Evolutionary conservation across 2,329 filamentous ascomycete species (phyloP).

Genomic region (Lachnellula willkommii): DNA sequence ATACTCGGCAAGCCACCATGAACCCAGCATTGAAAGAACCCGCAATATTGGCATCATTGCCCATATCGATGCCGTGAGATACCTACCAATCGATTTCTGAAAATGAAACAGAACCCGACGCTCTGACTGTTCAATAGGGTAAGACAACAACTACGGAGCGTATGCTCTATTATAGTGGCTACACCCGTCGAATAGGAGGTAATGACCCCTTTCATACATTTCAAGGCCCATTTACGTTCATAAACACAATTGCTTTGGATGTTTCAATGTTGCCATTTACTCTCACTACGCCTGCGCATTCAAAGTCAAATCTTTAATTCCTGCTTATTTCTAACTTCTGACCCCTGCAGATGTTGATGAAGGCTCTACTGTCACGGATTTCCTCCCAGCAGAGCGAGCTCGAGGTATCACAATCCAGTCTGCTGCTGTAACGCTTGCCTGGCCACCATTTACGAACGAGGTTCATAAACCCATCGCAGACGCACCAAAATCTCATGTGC

Average conservation of each 20-base stretch:
- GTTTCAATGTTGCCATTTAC: neutral
- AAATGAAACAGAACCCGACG: neutral
- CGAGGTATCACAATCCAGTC: constrained; percentile 97
- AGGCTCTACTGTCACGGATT: constrained; percentile 95
- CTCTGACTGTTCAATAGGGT: constrained; percentile 45
- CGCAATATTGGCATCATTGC: constrained; percentile 98
- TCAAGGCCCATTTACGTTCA: neutral
- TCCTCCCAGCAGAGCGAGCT: constrained; percentile 84
- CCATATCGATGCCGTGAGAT: constrained; percentile 80
- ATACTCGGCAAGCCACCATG: constrained; percentile 20
- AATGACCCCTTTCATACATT: constrained; percentile 14
- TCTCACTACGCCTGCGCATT: no score
- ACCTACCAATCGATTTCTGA: neutral
- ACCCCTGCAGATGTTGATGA: constrained; percentile 71
- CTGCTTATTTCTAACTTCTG: constrained; percentile 1
- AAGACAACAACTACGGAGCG: constrained; percentile 99
- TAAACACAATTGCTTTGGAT: no score
- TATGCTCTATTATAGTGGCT: constrained; percentile 95
- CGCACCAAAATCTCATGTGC: constrained; percentile 45
- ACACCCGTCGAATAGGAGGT: constrained; percentile 78
- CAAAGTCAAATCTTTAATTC: no score
- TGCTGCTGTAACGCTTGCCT: constrained; percentile 89
- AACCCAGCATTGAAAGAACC: constrained; percentile 47
- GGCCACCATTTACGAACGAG: constrained; percentile 57
- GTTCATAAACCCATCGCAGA: constrained; percentile 27